Base-by-base conservation (phyloP, 2,329 filamentous ascomycete genomes). In the Verticillium nubilum region DNA sequence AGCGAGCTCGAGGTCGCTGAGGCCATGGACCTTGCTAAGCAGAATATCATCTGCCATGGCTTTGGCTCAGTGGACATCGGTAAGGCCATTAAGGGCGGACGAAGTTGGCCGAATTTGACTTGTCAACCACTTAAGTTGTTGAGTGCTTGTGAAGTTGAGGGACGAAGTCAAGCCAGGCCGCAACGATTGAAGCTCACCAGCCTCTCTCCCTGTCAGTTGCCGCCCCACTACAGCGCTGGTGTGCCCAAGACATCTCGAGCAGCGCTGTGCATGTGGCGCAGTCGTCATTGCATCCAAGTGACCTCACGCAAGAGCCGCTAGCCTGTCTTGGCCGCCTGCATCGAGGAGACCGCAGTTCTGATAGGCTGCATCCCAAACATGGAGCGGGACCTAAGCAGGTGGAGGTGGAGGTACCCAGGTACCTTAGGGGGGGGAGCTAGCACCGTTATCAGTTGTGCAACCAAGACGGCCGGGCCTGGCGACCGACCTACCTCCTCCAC, bases 1-100 rank as follows among this genome's bases (percentile, higher is more conserved):
- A 26, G 94, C 95, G 61, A 98, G 85, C 75, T 97, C 93, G 47
- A 97, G 81, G 76, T 97, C 93, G 68, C 88, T 90, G 63, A 98
- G 80, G 66, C 86, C 83, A 69, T 93, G 89, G 67, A 96, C 84
- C 73, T 88, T 89, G 63, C 84, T 79, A 62, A 88, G 77, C 63
- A 92, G 79, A 59, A 76, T 74, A 68, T 83, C 79, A 76, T 84
- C 78, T 72, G 83, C 85, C 87, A 89, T 90, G 71, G n/a, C 42
- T n/a, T 50, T 12, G 17, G 4, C 3, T 10, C 17, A 4, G n/a
- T 23, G n/a, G 19, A 50, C 42, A 50, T 50, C 19, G 19, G n/a
- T 23, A 23, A 13, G 29, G 29, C 29, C 29, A 31, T 13, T 26
- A 7, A 50, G 5, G 42, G 19, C 42, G 5, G 19, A 12, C n/a